These are phyloP conservation scores for Pseudovirgaria hyperparasitica DNA, from an alignment of 2,329 filamentous ascomycete species.

Conservation along the genomic window DNA sequence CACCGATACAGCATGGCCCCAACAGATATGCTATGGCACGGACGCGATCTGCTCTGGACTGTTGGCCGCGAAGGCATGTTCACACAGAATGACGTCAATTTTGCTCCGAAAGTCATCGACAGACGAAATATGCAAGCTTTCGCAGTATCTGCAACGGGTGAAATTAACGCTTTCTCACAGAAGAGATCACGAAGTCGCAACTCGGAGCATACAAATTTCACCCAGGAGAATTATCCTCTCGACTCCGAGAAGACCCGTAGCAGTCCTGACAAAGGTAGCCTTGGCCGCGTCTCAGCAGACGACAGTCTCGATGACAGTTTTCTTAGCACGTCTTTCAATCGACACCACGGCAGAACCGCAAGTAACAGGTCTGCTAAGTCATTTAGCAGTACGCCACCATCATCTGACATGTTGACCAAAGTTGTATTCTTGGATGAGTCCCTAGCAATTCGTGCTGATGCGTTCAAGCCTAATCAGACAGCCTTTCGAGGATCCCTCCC, in stretches of 20 bases:
- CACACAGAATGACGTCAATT: constrained; percentile 49
- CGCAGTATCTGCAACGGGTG: constrained; percentile 44
- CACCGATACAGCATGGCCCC: constrained; percentile 41
- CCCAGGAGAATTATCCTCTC: too few species aligned
- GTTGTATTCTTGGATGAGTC: constrained; percentile 40
- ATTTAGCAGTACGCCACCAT: constrained; percentile 40
- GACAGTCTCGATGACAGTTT: constrained; percentile 45
- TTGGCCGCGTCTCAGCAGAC: constrained; percentile 40
- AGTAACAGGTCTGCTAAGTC: constrained; percentile 39
- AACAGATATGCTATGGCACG: constrained; percentile 51
- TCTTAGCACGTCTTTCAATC: constrained; percentile 35
- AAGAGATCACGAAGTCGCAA: constrained; percentile 31
- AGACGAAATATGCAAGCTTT: constrained; percentile 43
- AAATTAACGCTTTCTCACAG: constrained; percentile 42
- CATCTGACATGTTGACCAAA: constrained; percentile 30
- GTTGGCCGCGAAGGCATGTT: constrained; percentile 49
- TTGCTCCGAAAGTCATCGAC: constrained; percentile 45
- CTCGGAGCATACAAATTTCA: constrained; percentile 16
- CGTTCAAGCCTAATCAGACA: constrained; percentile 29
- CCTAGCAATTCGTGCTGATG: constrained; percentile 29
- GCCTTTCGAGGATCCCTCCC: constrained; percentile 37
- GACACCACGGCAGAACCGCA: constrained; percentile 32
- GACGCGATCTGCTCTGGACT: constrained; percentile 51
- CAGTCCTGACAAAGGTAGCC: constrained; percentile 33
- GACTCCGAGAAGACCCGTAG: constrained; percentile 30